phyloP scores from a whole-genome alignment of 495 filamentous ascomycete genomes.

The Glonium stellatum region DNA sequence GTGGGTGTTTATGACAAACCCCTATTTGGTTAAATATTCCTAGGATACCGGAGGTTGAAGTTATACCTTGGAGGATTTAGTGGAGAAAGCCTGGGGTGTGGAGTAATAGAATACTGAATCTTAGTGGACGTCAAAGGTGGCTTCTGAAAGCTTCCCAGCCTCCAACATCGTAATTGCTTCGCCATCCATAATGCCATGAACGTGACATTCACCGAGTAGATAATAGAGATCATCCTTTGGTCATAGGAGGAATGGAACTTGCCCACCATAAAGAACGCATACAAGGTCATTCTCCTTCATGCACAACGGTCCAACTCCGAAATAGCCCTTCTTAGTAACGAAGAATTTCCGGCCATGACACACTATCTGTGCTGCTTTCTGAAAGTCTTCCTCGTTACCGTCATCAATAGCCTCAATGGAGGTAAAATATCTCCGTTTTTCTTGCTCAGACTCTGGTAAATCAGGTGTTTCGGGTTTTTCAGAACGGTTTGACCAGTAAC shows the following conservation, averaged over 20 bases:
- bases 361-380: background rate
- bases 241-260: background rate
- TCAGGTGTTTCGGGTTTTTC: background rate
- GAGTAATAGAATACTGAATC: too few relatives aligned
- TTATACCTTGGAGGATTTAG: too few relatives aligned
- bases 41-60: too few relatives aligned
- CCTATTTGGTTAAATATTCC: too few relatives aligned
- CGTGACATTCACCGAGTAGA: background rate
- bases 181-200: constrained; percentile 4
- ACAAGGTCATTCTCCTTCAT: background rate
- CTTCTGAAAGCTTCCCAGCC: background rate
- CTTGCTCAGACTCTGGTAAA: background rate
- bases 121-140: too few relatives aligned
- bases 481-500: background rate
- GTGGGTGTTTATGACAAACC: too few relatives aligned
- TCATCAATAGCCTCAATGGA: too few relatives aligned
- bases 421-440: background rate
- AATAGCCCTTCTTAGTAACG: background rate
- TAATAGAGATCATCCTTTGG: background rate
- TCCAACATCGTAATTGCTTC: background rate
- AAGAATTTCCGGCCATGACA: background rate
- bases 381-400: too few relatives aligned
- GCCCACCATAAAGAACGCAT: background rate
- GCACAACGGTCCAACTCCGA: background rate
- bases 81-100: too few relatives aligned